These are phyloP conservation scores for Fusarium sambucinum DNA, from an alignment of 2,329 filamentous ascomycete species.

Conservation along the genomic window DNA sequence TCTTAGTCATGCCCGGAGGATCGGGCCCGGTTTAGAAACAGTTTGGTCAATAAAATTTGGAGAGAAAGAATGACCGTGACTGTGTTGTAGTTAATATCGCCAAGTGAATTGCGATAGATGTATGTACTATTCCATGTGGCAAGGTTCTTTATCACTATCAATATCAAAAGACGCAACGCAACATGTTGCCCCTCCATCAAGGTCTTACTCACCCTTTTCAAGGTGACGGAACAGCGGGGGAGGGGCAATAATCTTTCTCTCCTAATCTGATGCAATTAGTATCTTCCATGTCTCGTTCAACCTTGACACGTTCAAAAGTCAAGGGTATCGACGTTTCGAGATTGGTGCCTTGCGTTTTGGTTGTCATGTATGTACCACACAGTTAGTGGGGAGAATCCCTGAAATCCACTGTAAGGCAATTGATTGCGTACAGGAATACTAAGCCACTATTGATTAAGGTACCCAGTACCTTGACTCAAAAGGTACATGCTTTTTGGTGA, in stretches of 20 bases:
- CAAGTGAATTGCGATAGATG: not conserved
- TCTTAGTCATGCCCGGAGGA: conserved; percentile 41
- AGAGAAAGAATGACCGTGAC: not conserved
- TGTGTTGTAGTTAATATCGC: not conserved
- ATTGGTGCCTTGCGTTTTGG: conserved; percentile 26
- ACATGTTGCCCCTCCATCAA: conserved; percentile 20
- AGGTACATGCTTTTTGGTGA: conserved; percentile 14
- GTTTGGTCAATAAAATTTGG: not conserved
- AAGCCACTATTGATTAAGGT: not conserved
- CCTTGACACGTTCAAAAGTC: conserved; percentile 9
- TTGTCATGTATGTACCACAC: not conserved
- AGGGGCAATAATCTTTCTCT: conserved; percentile 23
- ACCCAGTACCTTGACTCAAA: not conserved
- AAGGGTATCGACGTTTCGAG: conserved; percentile 14
- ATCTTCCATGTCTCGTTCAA: conserved; percentile 5
- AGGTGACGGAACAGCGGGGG: conserved; percentile 30
- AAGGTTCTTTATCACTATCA: conserved; percentile 15
- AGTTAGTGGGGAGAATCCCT: conserved; percentile 35
- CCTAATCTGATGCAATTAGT: too few relatives aligned
- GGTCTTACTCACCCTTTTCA: conserved; percentile 4
- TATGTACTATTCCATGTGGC: conserved; percentile 2
- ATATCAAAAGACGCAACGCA: not conserved
- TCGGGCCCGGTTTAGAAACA: conserved; percentile 12
- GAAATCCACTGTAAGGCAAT: conserved; percentile 30
- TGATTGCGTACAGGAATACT: conserved; percentile 28